Evolutionary conservation across 2,329 filamentous ascomycete genomes (phyloP), one percentile per base, ranked within the genome.

Genomic region (Claviceps monticola): DNA sequence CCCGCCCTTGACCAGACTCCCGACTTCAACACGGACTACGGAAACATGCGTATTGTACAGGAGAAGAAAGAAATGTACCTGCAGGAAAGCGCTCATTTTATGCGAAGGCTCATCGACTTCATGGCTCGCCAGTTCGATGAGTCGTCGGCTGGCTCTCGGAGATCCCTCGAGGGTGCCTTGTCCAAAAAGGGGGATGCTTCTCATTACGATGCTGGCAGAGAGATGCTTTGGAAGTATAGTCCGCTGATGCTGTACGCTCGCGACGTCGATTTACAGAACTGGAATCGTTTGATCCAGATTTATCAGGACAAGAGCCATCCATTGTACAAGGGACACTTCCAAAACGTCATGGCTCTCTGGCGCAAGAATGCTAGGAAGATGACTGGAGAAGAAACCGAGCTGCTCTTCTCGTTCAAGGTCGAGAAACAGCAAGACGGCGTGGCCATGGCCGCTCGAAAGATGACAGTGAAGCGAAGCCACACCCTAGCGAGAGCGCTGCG

Each of bases 381-480:
- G 43, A 81, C 78, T 2, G 83, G 83, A 11, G 88, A 94, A 42
- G 89, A 95, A 59, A 73, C 76, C 49, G 88, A 94, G 52, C 71
- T 95, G 1, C 76, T 97, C n/a, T 97, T 97, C 66, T 93, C 89
- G 0, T 79, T 84, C 2, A 83, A 87, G 61, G 66, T 73, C 34
- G 90, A 96, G 62, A 95, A 94, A 63, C 89, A 96, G 62, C 83
- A 87, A 50, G 86, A 94, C 60, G 82, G 76, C 38, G 79, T 86
- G 53, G 78, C 86, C 19, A 82, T 80, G 42, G 84, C 87, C 7
- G 90, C 90, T 9, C 80, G 89, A 56, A 95, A 95, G 67, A 70
- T 97, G 55, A 97, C 91, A 0, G 90, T 97, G 50, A 95, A 95
- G 73, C 80, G 90, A 62, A 93, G 88, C 57, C 90, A 95, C 67